Evolutionary conservation across 495 filamentous ascomycete genomes (phyloP).

Genomic region (Talaromyces stipitatus): DNA sequence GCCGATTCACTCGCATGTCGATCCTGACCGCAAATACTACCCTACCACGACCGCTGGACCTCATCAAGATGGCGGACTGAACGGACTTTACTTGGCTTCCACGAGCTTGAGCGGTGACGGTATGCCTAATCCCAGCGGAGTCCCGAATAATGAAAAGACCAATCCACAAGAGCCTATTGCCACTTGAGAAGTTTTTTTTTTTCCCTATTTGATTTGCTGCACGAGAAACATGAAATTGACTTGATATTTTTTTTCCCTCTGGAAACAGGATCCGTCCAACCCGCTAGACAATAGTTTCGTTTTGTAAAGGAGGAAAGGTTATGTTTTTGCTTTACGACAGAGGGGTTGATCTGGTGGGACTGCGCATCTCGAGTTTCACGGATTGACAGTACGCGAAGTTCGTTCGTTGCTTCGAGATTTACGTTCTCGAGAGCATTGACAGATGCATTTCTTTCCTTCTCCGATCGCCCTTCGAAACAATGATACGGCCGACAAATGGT

Average conservation of each 20-base stretch:
- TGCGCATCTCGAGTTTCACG: neutral
- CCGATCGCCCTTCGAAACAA: neutral
- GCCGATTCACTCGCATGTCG: slow-evolving; percentile 38
- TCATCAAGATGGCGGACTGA: slow-evolving; percentile 34
- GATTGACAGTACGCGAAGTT: neutral
- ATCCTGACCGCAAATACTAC: slow-evolving; percentile 39
- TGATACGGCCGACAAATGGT: neutral
- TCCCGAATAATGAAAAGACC: slow-evolving; percentile 2
- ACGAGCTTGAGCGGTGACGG: slow-evolving; percentile 40
- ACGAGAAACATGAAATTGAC: slow-evolving; percentile 2
- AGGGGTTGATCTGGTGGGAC: neutral
- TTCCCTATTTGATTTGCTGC: neutral
- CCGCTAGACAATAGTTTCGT: slow-evolving; percentile 34
- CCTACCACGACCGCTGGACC: slow-evolving; percentile 33
- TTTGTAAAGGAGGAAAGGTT: neutral
- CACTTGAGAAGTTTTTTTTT: slow-evolving; percentile 5
- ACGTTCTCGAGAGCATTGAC: neutral
- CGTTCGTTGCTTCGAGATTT: neutral
- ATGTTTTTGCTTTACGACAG: neutral
- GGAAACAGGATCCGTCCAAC: slow-evolving; percentile 34
- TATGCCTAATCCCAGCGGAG: slow-evolving; percentile 19
- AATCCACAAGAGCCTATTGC: slow-evolving; percentile 7
- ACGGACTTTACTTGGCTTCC: slow-evolving; percentile 40
- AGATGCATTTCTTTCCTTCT: neutral
- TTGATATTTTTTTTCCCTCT: neutral